These are phyloP conservation scores for Chiua virens DNA, from an alignment of 768 basidiomycete species.

Conservation along the genomic window DNA sequence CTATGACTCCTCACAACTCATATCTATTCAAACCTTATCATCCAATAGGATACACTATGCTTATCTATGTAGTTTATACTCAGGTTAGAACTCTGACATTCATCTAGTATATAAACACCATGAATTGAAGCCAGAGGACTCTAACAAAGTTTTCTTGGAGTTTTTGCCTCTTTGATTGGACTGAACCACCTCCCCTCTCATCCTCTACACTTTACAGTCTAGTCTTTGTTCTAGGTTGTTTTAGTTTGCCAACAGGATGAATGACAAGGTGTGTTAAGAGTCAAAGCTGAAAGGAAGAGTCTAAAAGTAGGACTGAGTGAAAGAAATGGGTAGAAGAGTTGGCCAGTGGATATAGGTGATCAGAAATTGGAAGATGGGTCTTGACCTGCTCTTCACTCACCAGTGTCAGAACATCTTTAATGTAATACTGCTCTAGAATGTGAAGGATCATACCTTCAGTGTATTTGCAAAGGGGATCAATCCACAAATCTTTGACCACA, in stretches of 20 bases:
- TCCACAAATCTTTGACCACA: slow-evolving; percentile 9
- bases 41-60: too few species aligned
- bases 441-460: slow-evolving; percentile 2
- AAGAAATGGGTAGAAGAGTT: background rate
- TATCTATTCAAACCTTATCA: too few species aligned
- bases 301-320: background rate
- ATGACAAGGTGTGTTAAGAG: background rate
- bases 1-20: too few species aligned
- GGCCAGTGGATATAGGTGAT: background rate
- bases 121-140: too few species aligned
- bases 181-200: too few species aligned
- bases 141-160: too few species aligned
- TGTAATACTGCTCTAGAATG: background rate
- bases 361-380: background rate
- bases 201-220: too few species aligned
- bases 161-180: too few species aligned
- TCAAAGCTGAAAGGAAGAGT: background rate
- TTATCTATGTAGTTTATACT: too few species aligned
- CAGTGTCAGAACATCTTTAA: background rate
- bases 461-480: background rate
- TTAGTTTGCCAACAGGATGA: background rate
- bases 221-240: too few species aligned
- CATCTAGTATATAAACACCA: too few species aligned
- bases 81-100: too few species aligned
- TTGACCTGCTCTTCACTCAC: background rate